A percentile compares a stretch with the other conserved stretches of the same genome.
Evolutionary conservation across 2,329 filamentous ascomycete species (phyloP).

Genomic region (Septoria linicola): DNA sequence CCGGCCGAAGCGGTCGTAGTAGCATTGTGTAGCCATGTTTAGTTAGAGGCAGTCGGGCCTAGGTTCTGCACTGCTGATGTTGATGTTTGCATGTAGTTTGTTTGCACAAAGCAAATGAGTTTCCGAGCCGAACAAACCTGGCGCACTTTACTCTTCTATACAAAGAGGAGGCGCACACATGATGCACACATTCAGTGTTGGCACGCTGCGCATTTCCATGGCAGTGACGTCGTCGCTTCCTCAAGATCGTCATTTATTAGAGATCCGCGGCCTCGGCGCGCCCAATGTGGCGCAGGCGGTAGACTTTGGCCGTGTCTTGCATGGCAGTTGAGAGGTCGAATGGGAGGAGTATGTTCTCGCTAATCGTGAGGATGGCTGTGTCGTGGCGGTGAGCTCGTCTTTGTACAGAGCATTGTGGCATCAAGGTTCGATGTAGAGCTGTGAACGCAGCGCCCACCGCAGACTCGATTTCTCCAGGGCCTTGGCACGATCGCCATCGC

Average conservation of each 20-base stretch:
- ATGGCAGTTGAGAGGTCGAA: background rate
- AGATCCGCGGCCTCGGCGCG: slow-evolving; percentile 5
- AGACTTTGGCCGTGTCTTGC: slow-evolving; percentile 10
- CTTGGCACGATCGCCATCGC: too few species aligned
- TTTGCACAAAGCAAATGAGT: background rate
- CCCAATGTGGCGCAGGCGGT: slow-evolving; percentile 5
- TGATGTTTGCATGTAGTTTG: background rate
- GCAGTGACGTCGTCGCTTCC: slow-evolving; percentile 2
- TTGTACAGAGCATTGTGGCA: too few species aligned
- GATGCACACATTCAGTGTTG: slow-evolving; percentile 1
- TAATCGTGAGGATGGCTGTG: background rate
- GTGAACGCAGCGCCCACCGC: too few species aligned
- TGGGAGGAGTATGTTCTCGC: background rate
- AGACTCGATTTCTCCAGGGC: too few species aligned
- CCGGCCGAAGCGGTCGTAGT: slow-evolving; percentile 11
- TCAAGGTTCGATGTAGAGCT: too few species aligned
- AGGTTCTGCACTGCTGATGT: background rate
- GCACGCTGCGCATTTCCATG: slow-evolving; percentile 6
- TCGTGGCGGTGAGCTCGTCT: too few species aligned
- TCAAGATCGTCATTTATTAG: slow-evolving; percentile 4
- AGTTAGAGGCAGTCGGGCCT: slow-evolving; percentile 2
- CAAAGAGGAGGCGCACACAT: slow-evolving; percentile 5
- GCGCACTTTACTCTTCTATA: slow-evolving; percentile 5
- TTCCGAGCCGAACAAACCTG: background rate
- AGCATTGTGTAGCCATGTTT: slow-evolving; percentile 11